Base-by-base conservation (phyloP, 2,329 filamentous ascomycete species). In the Penicillium palitans region DNA sequence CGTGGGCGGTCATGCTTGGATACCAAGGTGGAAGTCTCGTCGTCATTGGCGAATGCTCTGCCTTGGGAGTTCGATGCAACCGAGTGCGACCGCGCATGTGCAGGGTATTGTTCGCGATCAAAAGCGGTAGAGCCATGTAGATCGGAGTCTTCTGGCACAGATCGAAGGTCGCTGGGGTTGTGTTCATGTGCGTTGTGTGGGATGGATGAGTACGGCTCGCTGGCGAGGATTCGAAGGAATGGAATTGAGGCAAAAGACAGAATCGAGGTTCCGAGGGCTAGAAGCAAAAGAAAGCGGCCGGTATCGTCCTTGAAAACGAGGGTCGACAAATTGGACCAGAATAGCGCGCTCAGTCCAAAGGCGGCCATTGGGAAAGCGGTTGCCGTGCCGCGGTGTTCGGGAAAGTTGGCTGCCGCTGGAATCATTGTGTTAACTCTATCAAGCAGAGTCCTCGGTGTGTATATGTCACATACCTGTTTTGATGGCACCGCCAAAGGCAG, bases 271-370 rank as follows among this genome's bases (percentile, higher is more conserved):
- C 92, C 93, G 62, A 86, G 81, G 4, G 92, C 87, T 41, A 99
- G 81, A 29, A 98, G 79, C 63, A 93, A 80, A 57, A 99, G 81
- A 67, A 97, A 93, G 40, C 85, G 84, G 55, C 89, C 88, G 0
- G 92, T 95, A 68, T 96, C 87, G 40, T 91, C 91, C 2, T 91
- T 90, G 70, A 96, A 93, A 41, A 91, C 79, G 47, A 96, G 71
- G 19, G 86, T 85, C 24, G 91, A 90, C 35, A 96, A 77, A 2
- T 88, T 82, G 0, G 95, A 93, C 78, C 97, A 99, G 80, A 98
- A 96, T 77, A 99, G 95, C 55, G 95, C 95, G 72, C 93, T 97
- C 57, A 99, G 79, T 3, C 95, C 95, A 71, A 98, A 98, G 3
- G 91, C 93, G 57, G 95, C 91, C 56, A 98, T 78, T 6, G 95